Conservation (phyloP, 192 early-diverging fungal species). For the Globomyces pollinis-pini region DNA sequence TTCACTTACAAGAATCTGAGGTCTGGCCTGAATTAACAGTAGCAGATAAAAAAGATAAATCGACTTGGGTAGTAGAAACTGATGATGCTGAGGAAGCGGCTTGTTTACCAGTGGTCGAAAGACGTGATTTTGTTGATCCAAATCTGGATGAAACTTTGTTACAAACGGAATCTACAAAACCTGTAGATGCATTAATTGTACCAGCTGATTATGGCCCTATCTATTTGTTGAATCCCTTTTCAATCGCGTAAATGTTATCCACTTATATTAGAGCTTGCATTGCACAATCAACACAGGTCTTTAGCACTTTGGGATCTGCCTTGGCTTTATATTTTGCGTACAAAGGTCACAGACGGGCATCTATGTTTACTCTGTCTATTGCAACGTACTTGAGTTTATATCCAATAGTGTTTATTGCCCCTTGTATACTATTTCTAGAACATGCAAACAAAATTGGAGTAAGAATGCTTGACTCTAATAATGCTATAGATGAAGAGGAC, state of each 20-base stretch:
- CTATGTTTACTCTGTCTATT: constrained; percentile 67
- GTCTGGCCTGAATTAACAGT: constrained; percentile 1
- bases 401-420: constrained; percentile 72
- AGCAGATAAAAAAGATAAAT: constrained; percentile 11
- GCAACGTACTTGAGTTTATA: constrained; percentile 84
- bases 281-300: constrained; percentile 57
- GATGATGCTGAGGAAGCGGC: constrained; percentile 1
- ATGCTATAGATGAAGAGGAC: too few species aligned
- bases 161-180: constrained; percentile 26
- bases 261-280: constrained; percentile 14
- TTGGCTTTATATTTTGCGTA: constrained; percentile 60
- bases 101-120: neutral
- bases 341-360: constrained; percentile 37
- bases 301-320: constrained; percentile 71
- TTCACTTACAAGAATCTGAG: neutral
- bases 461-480: neutral
- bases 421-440: constrained; percentile 41
- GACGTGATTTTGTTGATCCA: neutral
- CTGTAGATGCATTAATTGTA: constrained; percentile 18
- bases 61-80: neutral
- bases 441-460: constrained; percentile 3
- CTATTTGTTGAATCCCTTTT: constrained; percentile 82
- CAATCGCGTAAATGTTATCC: constrained; percentile 64
- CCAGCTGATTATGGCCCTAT: constrained; percentile 36
- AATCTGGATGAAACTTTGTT: neutral